A percentile compares a stretch with the other conserved stretches of the same genome.
phyloP scores from a whole-genome alignment of 2,329 filamentous ascomycete genomes.

The Xylaria sp. region DNA sequence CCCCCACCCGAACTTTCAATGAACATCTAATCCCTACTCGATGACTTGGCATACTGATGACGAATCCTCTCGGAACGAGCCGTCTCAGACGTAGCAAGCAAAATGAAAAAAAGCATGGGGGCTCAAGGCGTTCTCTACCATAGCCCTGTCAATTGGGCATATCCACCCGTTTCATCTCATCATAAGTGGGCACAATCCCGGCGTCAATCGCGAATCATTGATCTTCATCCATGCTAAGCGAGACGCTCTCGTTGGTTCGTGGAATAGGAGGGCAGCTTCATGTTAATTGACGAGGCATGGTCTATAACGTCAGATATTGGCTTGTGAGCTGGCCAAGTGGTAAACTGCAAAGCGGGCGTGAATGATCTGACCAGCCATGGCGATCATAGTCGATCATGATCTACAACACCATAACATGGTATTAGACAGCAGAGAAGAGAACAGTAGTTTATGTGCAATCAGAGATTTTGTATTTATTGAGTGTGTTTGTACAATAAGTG shows the following conservation, averaged over 20 bases:
- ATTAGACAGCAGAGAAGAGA: neutral
- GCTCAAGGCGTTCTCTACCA: neutral
- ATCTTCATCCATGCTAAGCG: constrained; percentile 19
- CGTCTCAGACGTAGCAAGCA: constrained; percentile 12
- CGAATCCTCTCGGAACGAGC: constrained; percentile 19
- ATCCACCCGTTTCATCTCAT: constrained; percentile 33
- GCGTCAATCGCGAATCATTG: constrained; percentile 28
- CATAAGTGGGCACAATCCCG: constrained; percentile 34
- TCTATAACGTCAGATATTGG: neutral
- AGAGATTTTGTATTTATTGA: constrained; percentile 18
- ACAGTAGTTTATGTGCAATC: constrained; percentile 7
- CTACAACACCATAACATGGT: neutral
- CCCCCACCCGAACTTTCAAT: constrained; percentile 1
- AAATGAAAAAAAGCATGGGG: neutral
- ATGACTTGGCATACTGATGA: constrained; percentile 6
- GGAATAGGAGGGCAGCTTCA: constrained; percentile 17
- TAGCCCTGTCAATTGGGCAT: constrained; percentile 10
- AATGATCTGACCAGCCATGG: constrained; percentile 22
- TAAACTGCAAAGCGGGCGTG: neutral
- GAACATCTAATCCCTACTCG: neutral
- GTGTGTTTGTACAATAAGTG: constrained; percentile 40
- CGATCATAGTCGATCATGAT: constrained; percentile 2
- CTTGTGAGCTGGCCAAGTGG: constrained; percentile 6
- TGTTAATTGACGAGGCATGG: constrained; percentile 1
- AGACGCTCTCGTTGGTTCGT: constrained; percentile 2